Evolutionary conservation across 2,329 filamentous ascomycete genomes (phyloP).

Genomic region (Aspergillus alliaceus): DNA sequence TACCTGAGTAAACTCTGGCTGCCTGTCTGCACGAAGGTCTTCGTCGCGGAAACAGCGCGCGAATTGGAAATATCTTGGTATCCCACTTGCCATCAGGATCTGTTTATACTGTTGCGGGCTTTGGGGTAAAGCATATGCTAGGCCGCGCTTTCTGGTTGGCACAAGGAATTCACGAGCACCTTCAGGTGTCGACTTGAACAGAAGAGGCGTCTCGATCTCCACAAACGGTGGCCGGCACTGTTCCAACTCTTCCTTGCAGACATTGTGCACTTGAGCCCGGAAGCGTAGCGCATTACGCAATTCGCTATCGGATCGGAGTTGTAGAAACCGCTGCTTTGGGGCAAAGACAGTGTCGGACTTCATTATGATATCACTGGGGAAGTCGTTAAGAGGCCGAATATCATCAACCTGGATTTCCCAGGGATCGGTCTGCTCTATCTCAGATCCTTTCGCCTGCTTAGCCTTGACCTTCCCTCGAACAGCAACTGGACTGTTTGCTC

Average conservation of each 20-base stretch:
- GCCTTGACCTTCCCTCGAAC: conserved; percentile 51
- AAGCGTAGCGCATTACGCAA: conserved; percentile 70
- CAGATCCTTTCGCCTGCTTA: conserved; percentile 36
- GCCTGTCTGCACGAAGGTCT: conserved; percentile 84
- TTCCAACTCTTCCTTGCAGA: conserved; percentile 57
- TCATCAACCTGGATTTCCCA: conserved; percentile 63
- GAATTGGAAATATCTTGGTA: conserved; percentile 84
- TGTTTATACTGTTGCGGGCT: conserved; percentile 99
- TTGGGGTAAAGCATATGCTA: conserved; percentile 88
- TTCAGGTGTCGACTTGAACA: conserved; percentile 98
- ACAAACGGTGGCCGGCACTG: conserved; percentile 57
- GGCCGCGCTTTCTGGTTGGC: conserved; percentile 72
- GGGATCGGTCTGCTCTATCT: conserved; percentile 28
- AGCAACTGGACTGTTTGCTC: conserved; percentile 55
- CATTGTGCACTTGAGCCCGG: conserved; percentile 60
- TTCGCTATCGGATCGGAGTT: conserved; percentile 72
- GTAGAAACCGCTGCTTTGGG: conserved; percentile 74
- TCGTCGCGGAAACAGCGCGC: conserved; percentile 95
- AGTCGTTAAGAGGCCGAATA: conserved; percentile 69
- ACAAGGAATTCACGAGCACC: conserved; percentile 94
- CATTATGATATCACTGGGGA: conserved; percentile 74
- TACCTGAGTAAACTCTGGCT: conserved; percentile 95
- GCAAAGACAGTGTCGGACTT: conserved; percentile 73
- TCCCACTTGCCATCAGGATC: conserved; percentile 88
- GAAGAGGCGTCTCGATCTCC: conserved; percentile 85